Base-by-base conservation (phyloP, 768 basidiomycete species). In the Mycena albidolilacea region DNA sequence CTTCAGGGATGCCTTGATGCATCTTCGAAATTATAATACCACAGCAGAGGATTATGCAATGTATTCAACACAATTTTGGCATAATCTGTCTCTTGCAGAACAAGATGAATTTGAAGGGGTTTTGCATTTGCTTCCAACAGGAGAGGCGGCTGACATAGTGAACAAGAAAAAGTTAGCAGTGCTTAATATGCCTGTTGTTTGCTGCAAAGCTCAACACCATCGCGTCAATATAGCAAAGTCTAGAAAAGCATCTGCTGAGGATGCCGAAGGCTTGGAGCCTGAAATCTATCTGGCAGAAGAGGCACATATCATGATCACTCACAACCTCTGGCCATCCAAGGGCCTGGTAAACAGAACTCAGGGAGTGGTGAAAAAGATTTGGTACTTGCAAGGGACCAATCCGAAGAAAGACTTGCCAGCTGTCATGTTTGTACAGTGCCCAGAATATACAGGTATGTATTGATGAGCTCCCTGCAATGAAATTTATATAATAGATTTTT, bases 201-300 rank as follows among this genome's bases (percentile, higher is more conserved):
- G 48, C 48, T 50, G 48, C 19, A 50, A n/a, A 50, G 48, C 48
- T 50, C 48, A 19, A 50, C 48, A 50, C 19, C 48, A 50, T n/a
- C 19, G 48, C n/a, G 19, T 50, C 17, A 50, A 50, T n/a, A 9
- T 17, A 6, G 48, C 19, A n/a, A 50, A 50, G n/a, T 50, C 48
- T n/a, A 50, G 17, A 50, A 50, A 50, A 9, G 48, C 48, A 19
- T 50, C 48, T 3, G 48, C 48, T 6, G 48, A 50, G 17, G 48
- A 50, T 50, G 48, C 48, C n/a, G 48, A 50, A n/a, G 48, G 48
- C 48, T 50, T 50, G 19, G 48, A 50, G 48, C 48, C 48, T 50
- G 17, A 50, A 5, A 50, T 50, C 9, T 50, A 19, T 50, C 48
- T 50, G 17, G 48, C 48, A n/a, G 48, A 50, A 50, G 48, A 17